phyloP scores from a whole-genome alignment of 2,329 filamentous ascomycete genomes.

The Cladosporium oxysporum region DNA sequence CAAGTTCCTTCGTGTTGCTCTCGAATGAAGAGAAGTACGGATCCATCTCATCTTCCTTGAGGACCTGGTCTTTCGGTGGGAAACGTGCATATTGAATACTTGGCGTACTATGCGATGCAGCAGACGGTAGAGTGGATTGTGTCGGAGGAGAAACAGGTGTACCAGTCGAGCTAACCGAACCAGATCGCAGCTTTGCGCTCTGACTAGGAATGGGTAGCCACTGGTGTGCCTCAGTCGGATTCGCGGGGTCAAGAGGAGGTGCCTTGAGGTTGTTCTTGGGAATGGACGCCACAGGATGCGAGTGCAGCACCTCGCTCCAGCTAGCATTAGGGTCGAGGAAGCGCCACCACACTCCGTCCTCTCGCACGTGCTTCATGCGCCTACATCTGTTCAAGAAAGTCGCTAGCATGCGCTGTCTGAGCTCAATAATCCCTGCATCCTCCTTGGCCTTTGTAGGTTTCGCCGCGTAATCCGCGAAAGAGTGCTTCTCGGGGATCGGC shows the following conservation, averaged over 20 bases:
- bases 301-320: constrained; percentile 93
- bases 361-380: constrained; percentile 85
- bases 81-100: constrained; percentile 75
- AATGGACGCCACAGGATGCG: constrained; percentile 84
- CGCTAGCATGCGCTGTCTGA: constrained; percentile 93
- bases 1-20: constrained; percentile 85
- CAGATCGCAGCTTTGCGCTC: constrained; percentile 79
- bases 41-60: constrained; percentile 88
- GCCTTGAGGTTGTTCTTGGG: constrained; percentile 94
- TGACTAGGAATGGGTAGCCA: constrained; percentile 83
- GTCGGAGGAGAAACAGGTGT: constrained; percentile 58
- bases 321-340: constrained; percentile 97
- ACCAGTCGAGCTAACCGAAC: constrained; percentile 50
- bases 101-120: constrained; percentile 58
- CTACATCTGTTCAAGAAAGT: constrained; percentile 94
- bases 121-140: constrained; percentile 51
- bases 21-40: constrained; percentile 96
- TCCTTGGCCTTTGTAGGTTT: constrained; percentile 98
- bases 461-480: constrained; percentile 96
- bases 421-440: constrained; percentile 92
- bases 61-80: constrained; percentile 71
- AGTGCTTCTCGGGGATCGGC: constrained; percentile 97
- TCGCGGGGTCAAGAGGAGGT: constrained; percentile 92
- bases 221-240: constrained; percentile 80
- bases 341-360: constrained; percentile 95